These are phyloP conservation scores for Erythrobasidium yunnanense DNA, from an alignment of 768 basidiomycete species.

Conservation along the genomic window DNA sequence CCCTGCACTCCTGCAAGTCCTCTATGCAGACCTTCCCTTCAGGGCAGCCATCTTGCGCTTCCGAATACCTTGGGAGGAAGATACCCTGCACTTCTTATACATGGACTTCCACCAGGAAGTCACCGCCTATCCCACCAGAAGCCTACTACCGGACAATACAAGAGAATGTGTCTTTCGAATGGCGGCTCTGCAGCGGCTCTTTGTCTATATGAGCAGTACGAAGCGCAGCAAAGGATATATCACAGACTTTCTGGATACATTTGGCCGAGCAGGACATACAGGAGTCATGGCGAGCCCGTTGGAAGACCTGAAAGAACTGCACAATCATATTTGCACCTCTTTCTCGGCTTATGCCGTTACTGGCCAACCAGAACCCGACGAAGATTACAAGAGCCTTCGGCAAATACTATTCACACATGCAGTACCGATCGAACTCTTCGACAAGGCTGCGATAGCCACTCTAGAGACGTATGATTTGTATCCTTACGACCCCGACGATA, in stretches of 20 bases:
- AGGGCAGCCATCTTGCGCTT: neutral
- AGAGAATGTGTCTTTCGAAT: neutral
- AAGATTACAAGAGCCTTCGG: too few species aligned
- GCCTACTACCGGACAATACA: neutral
- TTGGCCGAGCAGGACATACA: neutral
- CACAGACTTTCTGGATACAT: conserved; percentile 4
- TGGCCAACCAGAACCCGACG: too few species aligned
- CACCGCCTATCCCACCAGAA: neutral
- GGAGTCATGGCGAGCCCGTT: neutral
- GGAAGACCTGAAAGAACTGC: neutral
- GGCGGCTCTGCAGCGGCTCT: conserved; percentile 22
- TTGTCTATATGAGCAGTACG: neutral
- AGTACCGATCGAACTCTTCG: too few species aligned
- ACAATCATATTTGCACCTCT: too few species aligned
- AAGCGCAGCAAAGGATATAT: neutral
- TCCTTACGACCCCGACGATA: neutral
- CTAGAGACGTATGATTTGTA: too few species aligned
- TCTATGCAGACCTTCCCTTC: conserved; percentile 9
- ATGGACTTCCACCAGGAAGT: neutral
- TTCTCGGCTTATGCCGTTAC: too few species aligned
- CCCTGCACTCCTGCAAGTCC: conserved; percentile 6
- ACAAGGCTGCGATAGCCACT: too few species aligned
- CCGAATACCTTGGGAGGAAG: too few species aligned
- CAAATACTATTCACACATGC: too few species aligned
- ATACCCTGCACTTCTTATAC: too few species aligned